Evolutionary conservation across 2,329 filamentous ascomycete genomes (phyloP), one percentile per base, ranked within the genome.

Genomic region (Cyclaneusma minus): DNA sequence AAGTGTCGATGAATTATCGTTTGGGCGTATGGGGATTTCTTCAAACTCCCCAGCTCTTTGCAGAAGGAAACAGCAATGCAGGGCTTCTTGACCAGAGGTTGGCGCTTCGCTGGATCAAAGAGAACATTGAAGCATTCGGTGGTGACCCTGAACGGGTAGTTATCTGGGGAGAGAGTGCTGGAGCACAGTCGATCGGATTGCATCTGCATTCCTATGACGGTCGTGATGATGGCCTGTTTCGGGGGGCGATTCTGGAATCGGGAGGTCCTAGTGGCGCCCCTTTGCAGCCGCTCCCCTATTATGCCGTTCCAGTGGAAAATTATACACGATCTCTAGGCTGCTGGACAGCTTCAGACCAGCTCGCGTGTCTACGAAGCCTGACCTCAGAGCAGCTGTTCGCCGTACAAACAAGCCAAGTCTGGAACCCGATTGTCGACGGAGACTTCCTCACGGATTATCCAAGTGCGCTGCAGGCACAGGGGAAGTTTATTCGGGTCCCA

Each of bases 11-110:
- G 41, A 64, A 64, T 47, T 69, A 78, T 44, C 60, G 75, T 4
- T 59, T 79, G 18, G 68, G 68, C 3, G 62, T 66, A 2, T 54
- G 81, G 41, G 79, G 79, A 0, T 83, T 84, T 47, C 48, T 80
- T 22, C 60, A 65, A 14, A 69, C 64, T 2, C 49, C 50, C 6
- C 37, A 64, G 30, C 54, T 67, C 8, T 52, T 58, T 10, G 57
- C 56, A 13, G 59, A 57, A 21, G 68, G 65, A 0, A 40, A 64
- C 21, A 49, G 70, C 24, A 82, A 81, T 34, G 50, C 73, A 7
- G 75, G 75, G 2, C 47, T 77, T 22, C 54, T 58, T 34, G 72
- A 78, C 39, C 69, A 76, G 47, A 56, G 63, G 33, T 41, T 61
- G 13, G 56, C 66, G 7, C 51, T 76, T 15, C 49, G 54, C 27